phyloP scores from a whole-genome alignment of 257 asterid species.

The Fraxinus americana region DNA sequence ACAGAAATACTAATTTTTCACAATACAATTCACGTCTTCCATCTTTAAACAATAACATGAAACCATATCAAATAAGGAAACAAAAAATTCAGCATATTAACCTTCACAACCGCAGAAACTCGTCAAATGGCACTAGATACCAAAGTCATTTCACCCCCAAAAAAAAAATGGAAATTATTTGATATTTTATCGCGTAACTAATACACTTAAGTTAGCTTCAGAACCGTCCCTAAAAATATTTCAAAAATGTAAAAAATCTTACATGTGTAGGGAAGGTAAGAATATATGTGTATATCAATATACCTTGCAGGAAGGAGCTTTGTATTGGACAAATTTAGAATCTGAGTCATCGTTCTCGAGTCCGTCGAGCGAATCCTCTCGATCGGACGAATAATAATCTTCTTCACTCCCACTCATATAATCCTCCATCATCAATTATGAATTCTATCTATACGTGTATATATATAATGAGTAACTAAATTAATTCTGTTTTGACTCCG shows the following conservation, averaged over 20 bases:
- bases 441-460: conserved; percentile 6
- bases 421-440: conserved; percentile 49
- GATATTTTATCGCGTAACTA: conserved; percentile 2
- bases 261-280: conserved; percentile 18
- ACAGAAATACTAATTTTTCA: not conserved
- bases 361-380: conserved; percentile 56
- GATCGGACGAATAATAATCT: conserved; percentile 57
- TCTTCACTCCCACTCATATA: conserved; percentile 59
- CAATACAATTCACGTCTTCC: not conserved
- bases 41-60: not conserved
- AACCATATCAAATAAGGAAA: conserved; percentile 11
- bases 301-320: conserved; percentile 72
- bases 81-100: not conserved
- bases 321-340: conserved; percentile 44
- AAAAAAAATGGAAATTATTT: not conserved
- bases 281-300: not conserved
- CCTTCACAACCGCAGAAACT: not conserved
- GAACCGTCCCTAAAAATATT: not conserved
- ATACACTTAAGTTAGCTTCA: not conserved
- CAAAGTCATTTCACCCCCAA: not conserved
- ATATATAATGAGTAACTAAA: not conserved
- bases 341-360: conserved; percentile 65
- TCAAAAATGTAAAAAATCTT: not conserved
- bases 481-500: conserved; percentile 6
- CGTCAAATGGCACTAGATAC: conserved; percentile 9